Base-by-base conservation (phyloP, 805 yeast species). In the Yarrowia sp. region DNA sequence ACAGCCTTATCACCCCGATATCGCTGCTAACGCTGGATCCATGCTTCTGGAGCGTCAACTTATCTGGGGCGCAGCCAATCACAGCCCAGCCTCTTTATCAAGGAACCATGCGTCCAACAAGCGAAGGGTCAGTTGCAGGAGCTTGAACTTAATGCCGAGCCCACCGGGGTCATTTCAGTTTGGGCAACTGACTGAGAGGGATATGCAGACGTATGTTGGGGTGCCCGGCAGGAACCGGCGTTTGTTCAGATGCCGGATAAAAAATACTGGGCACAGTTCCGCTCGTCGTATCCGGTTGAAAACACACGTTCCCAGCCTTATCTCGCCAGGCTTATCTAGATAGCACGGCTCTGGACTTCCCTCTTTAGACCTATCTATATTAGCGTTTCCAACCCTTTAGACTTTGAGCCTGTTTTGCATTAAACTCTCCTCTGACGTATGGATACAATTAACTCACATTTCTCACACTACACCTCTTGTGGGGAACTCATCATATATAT, bases 311-410 rank as follows among this genome's bases (percentile, higher is more conserved):
- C 9, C 29, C 29, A 2, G 12, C 9, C 31, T 25, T 42, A n/a
- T 22, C 44, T 22, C 44, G n/a, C 5, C 13, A 39, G 29, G 19
- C 47, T 42, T 42, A 42, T 42, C 47, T 42, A n/a, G 8, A 39
- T 38, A 38, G 47, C 47, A 42, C 47, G 47, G 47, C 47, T 42
- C 47, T 42, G 47, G 47, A 9, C 47, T 42, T n/a, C 7, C 32
- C 10, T 42, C 32, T 24, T 42, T 42, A 6, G 47, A 42, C 32
- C 21, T 24, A 42, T 42, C 47, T 24, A n/a, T 25, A 24, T 42
- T 42, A 42, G 47, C 47, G 32, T 42, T 42, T 21, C 47, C n/a
- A 42, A 42, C 47, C 4, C 32, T 5, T 42, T 42, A 24, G 7
- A 5, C 21, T 42, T 42, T 5, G 14, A n/a, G 14, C 32, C 25